Conservation (phyloP, 768 basidiomycete genomes). For the Kwoniella botswanensis region DNA sequence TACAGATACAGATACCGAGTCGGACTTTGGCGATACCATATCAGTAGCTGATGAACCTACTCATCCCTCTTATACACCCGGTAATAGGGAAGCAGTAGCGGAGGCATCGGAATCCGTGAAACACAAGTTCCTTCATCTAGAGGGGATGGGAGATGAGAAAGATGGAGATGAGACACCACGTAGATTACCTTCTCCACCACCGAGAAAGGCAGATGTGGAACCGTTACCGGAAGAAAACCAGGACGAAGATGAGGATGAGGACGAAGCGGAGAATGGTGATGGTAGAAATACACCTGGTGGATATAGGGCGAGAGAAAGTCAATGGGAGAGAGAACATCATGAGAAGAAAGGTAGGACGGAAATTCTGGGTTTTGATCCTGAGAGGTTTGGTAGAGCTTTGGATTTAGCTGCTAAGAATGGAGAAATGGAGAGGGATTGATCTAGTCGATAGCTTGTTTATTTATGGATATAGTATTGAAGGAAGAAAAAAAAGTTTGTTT, state of each 20-base stretch:
- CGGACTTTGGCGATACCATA: conserved; percentile 5
- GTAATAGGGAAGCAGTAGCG: background rate
- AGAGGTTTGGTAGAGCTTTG: conserved; percentile 17
- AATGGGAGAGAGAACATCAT: conserved; percentile 5
- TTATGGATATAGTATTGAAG: background rate
- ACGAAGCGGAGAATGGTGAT: conserved; percentile 14
- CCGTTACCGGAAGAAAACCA: background rate
- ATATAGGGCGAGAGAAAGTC: background rate
- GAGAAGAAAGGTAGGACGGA: conserved; percentile 1
- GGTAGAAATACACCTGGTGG: conserved; percentile 7
- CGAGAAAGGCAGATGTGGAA: conserved; percentile 11
- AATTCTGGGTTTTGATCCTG: conserved; percentile 21
- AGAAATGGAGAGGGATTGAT: background rate
- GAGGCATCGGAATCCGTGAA: conserved; percentile 2
- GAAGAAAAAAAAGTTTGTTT: background rate
- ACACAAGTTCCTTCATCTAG: background rate
- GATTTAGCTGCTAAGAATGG: conserved; percentile 14
- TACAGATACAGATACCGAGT: background rate
- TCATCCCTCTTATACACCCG: conserved; percentile 1
- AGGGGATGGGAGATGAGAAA: background rate
- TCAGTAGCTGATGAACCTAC: background rate
- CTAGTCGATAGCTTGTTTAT: background rate
- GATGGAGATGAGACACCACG: conserved; percentile 23
- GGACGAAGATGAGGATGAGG: conserved; percentile 11
- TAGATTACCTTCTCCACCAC: conserved; percentile 20